phyloP scores from a whole-genome alignment of 306 rosid genomes.

The Alnus glutinosa region DNA sequence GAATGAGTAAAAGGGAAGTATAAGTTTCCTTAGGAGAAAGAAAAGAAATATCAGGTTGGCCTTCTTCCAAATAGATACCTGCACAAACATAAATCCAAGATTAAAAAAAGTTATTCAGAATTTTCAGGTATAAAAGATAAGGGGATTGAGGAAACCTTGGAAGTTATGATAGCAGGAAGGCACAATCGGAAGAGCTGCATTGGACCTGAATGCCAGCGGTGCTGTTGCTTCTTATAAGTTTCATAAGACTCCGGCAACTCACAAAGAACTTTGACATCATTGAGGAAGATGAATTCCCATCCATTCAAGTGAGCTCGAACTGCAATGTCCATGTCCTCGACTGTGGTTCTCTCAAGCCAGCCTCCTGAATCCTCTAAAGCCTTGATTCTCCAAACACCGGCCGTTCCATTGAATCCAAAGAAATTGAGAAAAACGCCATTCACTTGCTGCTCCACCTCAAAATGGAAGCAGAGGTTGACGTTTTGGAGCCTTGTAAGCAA shows the following conservation, averaged over 20 bases:
- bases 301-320: constrained; percentile 94
- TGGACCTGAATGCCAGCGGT: constrained; percentile 99
- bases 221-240: constrained; percentile 95
- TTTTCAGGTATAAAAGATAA: not conserved
- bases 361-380: constrained; percentile 98
- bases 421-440: constrained; percentile 84
- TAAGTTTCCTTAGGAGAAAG: constrained; percentile 90
- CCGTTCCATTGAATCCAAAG: constrained; percentile 98
- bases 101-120: not conserved
- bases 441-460: constrained; percentile 99
- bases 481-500: constrained; percentile 91
- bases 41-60: constrained; percentile 87
- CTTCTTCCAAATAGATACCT: constrained; percentile 85
- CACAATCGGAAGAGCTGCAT: constrained; percentile 96
- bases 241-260: constrained; percentile 97
- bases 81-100: constrained; percentile 36
- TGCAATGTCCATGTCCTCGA: constrained; percentile 97
- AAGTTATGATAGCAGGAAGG: constrained; percentile 75
- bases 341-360: constrained; percentile 97
- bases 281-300: constrained; percentile 90
- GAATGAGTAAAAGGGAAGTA: constrained; percentile 96
- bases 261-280: constrained; percentile 90
- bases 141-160: constrained; percentile 57
- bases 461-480: constrained; percentile 95
- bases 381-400: constrained; percentile 94